Base-by-base conservation (phyloP, 768 basidiomycete genomes). In the Suillus brevipes region DNA sequence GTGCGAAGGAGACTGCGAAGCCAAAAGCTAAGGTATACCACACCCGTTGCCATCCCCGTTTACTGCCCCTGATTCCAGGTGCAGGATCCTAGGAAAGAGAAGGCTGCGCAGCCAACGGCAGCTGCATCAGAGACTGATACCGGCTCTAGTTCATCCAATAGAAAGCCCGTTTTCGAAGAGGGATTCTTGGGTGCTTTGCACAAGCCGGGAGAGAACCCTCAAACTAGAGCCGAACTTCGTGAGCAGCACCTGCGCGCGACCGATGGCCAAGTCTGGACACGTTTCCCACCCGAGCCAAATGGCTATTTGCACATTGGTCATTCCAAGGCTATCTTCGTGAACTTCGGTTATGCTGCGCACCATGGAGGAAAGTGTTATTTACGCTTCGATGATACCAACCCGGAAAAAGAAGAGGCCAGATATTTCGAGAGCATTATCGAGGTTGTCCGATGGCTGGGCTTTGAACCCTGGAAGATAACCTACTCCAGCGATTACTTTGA, bases 221-320 rank as follows among this genome's bases (percentile, higher is more conserved):
- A 99, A 76, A 84, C 92, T 47, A 84, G 88, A 64, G 84, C 89
- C 4, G 82, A 84, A 60, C 86, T 97, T 60, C 90, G 91, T 55
- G 89, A 94, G 67, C 82, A 86, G 63, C 97, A 99, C 74, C 80
- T 99, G 47, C 83, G 86, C 9, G 83, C 82, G 6, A 99, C 97
- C 0, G 85, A 84, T 16, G 93, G 95, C 9, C 81, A 85, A 59
- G 96, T 99, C 5, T 90, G 89, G 80, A 99, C 97, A 13, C 93
- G 97, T 45, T 99, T 99, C 79, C 97, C 97, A 31, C 97, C 97
- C 2, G 97, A 99, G 78, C 97, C 97, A 4, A 99, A 99, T 74
- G 97, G 97, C 14, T 99, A 86, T 78, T 83, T 99, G 47, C 97
- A 95, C 71, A 90, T 94, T 69, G 97, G 97, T 3, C 97, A 99